Percentiles rank a stretch among this genome's conserved stretches.
These are phyloP conservation scores for Backusella circina DNA, from an alignment of 192 early-diverging fungal genomes.

Conservation along the genomic window DNA sequence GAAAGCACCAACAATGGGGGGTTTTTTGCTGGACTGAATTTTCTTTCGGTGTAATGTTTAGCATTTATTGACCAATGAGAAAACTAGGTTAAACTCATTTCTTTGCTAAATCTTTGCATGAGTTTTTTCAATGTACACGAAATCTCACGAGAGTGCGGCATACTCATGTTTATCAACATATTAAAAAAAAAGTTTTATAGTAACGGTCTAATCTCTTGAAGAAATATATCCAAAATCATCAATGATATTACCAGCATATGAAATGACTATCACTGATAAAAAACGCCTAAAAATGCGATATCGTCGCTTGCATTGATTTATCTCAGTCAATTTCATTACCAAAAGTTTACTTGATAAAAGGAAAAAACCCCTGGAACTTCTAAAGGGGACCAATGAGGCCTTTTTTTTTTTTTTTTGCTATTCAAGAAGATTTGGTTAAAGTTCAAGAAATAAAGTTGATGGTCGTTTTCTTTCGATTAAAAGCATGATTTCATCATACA, in stretches of 20 bases:
- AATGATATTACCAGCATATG: not conserved
- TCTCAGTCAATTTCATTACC: too few relatives aligned
- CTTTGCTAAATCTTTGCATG: not conserved
- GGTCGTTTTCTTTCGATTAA: not conserved
- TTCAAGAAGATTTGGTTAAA: not conserved
- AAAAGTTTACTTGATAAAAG: not conserved
- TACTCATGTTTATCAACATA: not conserved
- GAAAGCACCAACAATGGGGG: not conserved
- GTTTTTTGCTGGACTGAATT: not conserved
- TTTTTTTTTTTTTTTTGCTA: not conserved
- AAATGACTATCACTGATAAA: not conserved
- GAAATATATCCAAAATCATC: not conserved
- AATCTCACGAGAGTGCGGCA: too few relatives aligned
- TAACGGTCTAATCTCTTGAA: not conserved
- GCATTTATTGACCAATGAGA: not conserved
- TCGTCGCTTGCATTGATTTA: not conserved
- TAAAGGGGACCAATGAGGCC: not conserved
- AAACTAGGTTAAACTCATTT: not conserved
- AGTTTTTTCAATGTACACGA: not conserved
- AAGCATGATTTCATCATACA: not conserved
- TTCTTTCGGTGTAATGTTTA: not conserved
- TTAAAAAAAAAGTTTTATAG: not conserved
- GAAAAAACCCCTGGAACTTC: not conserved
- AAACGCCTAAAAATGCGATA: not conserved
- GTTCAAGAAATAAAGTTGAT: not conserved